Evolutionary conservation across 371 early-diverging fungal genomes (phyloP), one percentile per base, ranked within the genome.

Genomic region (Funneliformis caledonium): DNA sequence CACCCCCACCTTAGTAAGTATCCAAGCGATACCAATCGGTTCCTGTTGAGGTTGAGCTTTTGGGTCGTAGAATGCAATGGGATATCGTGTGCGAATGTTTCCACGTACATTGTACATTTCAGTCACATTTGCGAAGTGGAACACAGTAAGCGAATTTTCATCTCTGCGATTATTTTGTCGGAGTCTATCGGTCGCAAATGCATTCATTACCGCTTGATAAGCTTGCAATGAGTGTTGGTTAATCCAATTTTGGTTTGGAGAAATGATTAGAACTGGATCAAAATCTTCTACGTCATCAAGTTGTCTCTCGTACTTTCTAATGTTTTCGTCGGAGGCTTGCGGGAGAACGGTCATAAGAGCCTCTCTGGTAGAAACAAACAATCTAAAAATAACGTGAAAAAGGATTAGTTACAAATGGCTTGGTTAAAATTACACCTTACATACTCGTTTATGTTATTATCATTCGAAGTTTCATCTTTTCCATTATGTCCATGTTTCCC

Each of bases 311-410:
- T 75, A 75, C 56, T 75, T 74, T 60, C n/a, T 33, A 75, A 75
- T 75, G 6, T 59, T 33, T 52, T 75, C 33, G 12, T 75, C 42
- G 8, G 75, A 75, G 19, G 75, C 75, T 14, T 75, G 37, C 42
- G 75, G 42, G 11, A 75, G 37, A 14, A 75, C 59, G 16, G 60
- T 59, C 26, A 42, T 59, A 75, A 75, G 75, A 14, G 59, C 75
- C 37, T 75, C 59, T 52, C 1, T 9, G 33, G 75, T 75, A 2
- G 59, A 52, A 31, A 50, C 31, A 33, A 59, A 74, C 59, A 26
- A 74, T 74, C 56, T 74, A 74, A 26, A 75, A 75, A 75, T 75
- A 75, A 96, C 88, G 60, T 85, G 65, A 12, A 65, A 65, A 65
- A 60, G 60, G 60, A 2, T 60, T 60, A 33, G 2, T 26, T 65